Evolutionary conservation across 257 asterid species (phyloP).

Genomic region (Apocynum venetum): DNA sequence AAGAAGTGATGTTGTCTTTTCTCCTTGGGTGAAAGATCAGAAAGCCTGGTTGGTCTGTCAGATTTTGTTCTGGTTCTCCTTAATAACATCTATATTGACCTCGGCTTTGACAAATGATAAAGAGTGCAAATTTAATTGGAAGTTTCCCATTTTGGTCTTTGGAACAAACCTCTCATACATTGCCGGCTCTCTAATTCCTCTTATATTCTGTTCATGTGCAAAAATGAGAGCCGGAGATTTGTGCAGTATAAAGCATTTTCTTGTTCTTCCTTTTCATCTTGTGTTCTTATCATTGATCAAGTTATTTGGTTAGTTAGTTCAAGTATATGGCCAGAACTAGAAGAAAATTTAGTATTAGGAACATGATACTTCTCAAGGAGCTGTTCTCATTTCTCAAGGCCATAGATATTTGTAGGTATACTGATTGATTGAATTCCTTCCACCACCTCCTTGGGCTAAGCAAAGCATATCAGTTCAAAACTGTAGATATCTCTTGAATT

Average conservation of each 20-base stretch:
- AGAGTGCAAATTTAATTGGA: not conserved
- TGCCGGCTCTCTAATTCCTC: not conserved
- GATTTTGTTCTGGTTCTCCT: not conserved
- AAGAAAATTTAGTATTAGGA: not conserved
- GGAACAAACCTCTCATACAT: not conserved
- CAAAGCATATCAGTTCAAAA: not conserved
- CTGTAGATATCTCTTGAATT: not conserved
- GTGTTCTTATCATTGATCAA: not conserved
- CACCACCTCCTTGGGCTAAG: not conserved
- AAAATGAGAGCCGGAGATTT: not conserved
- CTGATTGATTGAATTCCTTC: not conserved
- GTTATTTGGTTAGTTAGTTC: not conserved
- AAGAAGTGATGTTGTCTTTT: not conserved
- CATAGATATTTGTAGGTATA: not conserved
- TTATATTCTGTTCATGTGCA: not conserved
- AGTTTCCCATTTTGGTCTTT: not conserved
- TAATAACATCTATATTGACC: not conserved
- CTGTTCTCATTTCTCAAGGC: not conserved
- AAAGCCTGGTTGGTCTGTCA: not conserved
- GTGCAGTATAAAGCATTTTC: not conserved
- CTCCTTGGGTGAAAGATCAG: constrained; percentile 1
- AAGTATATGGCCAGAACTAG: not conserved
- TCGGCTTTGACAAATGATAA: not conserved
- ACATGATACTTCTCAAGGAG: not conserved
- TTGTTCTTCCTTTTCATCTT: not conserved